These are phyloP conservation scores for Pestalotiopsis fici DNA, from an alignment of 2,329 filamentous ascomycete species.

Conservation along the genomic window DNA sequence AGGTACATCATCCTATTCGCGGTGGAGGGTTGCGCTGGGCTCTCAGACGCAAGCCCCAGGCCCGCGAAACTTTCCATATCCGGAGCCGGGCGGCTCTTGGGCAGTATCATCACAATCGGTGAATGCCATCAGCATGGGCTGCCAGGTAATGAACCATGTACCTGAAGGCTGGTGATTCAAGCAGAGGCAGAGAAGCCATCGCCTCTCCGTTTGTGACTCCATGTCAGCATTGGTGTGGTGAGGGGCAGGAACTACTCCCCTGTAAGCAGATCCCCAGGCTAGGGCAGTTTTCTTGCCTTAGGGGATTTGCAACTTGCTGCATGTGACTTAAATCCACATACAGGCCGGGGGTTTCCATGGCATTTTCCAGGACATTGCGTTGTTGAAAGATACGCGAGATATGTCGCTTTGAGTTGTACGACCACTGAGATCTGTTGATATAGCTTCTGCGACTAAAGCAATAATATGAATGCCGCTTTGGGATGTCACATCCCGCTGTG, in stretches of 20 bases:
- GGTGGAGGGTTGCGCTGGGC: constrained; percentile 1
- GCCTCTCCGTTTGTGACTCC: neutral
- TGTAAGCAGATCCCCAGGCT: constrained; percentile 9
- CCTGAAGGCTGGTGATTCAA: neutral
- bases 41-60: neutral
- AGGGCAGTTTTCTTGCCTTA: constrained; percentile 21
- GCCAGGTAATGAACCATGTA: neutral
- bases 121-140: neutral
- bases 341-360: neutral
- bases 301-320: constrained; percentile 20
- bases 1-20: neutral
- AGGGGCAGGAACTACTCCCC: constrained; percentile 2
- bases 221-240: neutral
- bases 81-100: neutral
- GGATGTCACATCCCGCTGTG: neutral
- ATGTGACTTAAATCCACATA: constrained; percentile 14
- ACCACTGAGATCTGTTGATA: neutral
- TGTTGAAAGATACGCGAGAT: neutral
- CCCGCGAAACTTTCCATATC: constrained; percentile 1
- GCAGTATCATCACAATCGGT: neutral
- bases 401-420: neutral
- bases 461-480: neutral
- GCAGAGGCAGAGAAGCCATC: neutral
- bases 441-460: neutral
- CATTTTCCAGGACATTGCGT: neutral